Evolutionary conservation across 352 stramenopile species (phyloP), one percentile per base, ranked within the genome.

Genomic region (Globisporangium paroecandrum): DNA sequence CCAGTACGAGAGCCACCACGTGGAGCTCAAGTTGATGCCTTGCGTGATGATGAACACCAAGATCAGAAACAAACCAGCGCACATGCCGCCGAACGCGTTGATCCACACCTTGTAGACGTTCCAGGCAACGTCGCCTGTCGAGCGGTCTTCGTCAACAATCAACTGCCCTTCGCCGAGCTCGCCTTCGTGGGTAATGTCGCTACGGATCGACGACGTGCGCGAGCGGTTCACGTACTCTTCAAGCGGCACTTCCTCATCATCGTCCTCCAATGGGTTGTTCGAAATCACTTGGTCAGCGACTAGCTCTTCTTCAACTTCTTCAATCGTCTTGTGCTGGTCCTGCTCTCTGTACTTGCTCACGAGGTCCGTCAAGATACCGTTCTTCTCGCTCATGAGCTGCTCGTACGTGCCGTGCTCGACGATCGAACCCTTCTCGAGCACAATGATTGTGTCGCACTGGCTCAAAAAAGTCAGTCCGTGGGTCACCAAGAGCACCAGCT

Each of bases 401-500:
- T 80, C 27, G 74, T 91, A 98, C 13, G 84, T 78, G 0, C 91
- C 96, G 57, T 89, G 62, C 70, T 97, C 89, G 6, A 82, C 77
- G 25, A 97, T 72, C 24, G 58, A 62, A 24, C 89, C 90, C 64
- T 92, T 72, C 18, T 80, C 72, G 9, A 98, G 63, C 13, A 92
- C 79, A 1, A 90, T 18, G 25, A 95, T 74, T 25, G 55, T 68
- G 59, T 88, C 75, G 58, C 75, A 81, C 29, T 84, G 93, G 62
- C 85, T 79, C 58, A 86, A 81, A 65, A 98, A 83, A 67, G 89
- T 96, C 59, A 98, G 87, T 9, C 54, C 57, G 56, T 99, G 79
- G 36, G 94, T 97, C 76, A 99, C 97, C 18, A 98, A 93, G 2
- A 98, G 82, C 51, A 99, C 86, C 29, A 99, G 69, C 68, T 94